Evolutionary conservation across 352 stramenopile species (phyloP).

Genomic region (Globisporangium yorkense): DNA sequence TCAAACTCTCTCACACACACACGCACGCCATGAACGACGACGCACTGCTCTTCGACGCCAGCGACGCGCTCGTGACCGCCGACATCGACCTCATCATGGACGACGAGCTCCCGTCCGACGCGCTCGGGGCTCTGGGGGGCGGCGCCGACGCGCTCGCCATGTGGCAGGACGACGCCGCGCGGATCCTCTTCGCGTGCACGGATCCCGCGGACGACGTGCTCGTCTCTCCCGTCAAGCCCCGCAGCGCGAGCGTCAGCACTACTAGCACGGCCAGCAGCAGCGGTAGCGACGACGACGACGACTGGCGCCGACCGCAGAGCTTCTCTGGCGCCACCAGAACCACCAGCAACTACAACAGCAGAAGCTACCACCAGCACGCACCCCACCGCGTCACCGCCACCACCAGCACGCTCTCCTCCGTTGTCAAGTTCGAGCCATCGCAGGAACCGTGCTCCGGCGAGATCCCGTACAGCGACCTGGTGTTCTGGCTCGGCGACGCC

Average conservation of each 20-base stretch:
- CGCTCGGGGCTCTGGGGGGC: not conserved
- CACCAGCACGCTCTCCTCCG: not conserved
- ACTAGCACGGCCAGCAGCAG: not conserved
- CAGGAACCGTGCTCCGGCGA: slow-evolving; percentile 45
- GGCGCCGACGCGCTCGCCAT: not conserved
- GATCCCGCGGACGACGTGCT: not conserved
- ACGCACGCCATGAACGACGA: slow-evolving; percentile 4
- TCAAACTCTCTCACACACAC: not conserved
- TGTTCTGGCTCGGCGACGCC: slow-evolving; percentile 52
- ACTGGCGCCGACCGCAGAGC: slow-evolving; percentile 1
- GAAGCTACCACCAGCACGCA: not conserved
- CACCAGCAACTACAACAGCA: not conserved
- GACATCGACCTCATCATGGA: slow-evolving; percentile 16
- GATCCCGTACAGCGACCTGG: slow-evolving; percentile 45
- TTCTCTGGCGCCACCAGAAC: not conserved
- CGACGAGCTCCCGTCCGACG: slow-evolving; percentile 4
- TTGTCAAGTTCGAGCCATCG: slow-evolving; percentile 33
- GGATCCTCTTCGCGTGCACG: slow-evolving; percentile 7
- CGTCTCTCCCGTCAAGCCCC: not conserved
- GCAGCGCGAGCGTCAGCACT: slow-evolving; percentile 1
- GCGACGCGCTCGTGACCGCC: slow-evolving; percentile 6
- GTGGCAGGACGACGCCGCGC: slow-evolving; percentile 11
- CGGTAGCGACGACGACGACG: not conserved
- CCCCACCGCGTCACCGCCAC: not conserved
- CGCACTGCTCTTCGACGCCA: slow-evolving; percentile 8